phyloP scores from a whole-genome alignment of 2,329 filamentous ascomycete genomes.

The Chrysoporthe austroafricana region DNA sequence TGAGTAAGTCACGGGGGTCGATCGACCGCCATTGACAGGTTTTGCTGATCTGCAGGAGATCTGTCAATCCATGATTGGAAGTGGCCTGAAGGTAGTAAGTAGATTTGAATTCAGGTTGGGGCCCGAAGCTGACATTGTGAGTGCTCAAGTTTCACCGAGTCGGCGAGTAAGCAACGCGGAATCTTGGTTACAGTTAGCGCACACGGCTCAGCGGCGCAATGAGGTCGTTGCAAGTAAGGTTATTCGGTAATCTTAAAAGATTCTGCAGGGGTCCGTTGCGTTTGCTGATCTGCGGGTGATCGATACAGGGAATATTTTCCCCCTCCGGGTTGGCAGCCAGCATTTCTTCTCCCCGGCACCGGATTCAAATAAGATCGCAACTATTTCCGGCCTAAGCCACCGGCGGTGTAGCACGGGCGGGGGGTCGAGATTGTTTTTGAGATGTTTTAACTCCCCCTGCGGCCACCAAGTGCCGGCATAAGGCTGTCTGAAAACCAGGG shows the following conservation, averaged over 20 bases:
- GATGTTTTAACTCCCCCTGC: background rate
- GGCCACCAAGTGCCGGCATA: constrained; percentile 9
- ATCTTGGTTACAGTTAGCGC: background rate
- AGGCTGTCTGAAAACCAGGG: background rate
- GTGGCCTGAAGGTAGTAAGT: background rate
- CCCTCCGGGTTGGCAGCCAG: background rate
- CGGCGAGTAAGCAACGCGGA: constrained; percentile 1
- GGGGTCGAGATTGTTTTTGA: background rate
- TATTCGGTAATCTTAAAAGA: background rate
- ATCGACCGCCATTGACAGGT: background rate
- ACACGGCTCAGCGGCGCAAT: background rate
- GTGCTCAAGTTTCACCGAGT: background rate
- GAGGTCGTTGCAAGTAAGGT: background rate
- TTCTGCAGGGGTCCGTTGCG: background rate
- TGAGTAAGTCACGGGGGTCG: background rate
- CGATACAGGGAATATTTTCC: background rate
- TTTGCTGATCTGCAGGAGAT: background rate
- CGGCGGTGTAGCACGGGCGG: too few relatives aligned
- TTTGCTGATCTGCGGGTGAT: background rate
- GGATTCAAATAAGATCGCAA: background rate
- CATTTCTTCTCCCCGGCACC: background rate
- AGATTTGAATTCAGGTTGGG: background rate
- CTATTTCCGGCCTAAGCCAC: background rate
- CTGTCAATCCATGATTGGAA: background rate
- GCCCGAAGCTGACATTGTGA: background rate